phyloP scores from a whole-genome alignment of 2,329 filamentous ascomycete species.

The Cordyceps farinosa region DNA sequence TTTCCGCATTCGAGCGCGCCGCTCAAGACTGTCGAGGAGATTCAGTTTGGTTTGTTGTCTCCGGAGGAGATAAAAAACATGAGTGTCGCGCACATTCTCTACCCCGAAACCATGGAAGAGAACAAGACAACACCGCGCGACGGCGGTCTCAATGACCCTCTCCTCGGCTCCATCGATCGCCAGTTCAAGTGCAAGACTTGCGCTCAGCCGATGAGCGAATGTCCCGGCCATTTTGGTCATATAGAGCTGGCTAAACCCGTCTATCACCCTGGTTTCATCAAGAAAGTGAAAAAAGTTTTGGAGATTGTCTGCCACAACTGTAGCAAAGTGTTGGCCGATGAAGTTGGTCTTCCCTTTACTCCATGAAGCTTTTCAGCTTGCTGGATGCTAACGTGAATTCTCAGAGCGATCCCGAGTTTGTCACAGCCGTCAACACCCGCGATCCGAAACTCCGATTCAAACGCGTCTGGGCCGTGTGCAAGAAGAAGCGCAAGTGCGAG shows the following conservation, averaged over 20 bases:
- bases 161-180: slow-evolving; percentile 92
- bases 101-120: slow-evolving; percentile 99
- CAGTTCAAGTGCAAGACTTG: slow-evolving; percentile 96
- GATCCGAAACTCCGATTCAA: slow-evolving; percentile 95
- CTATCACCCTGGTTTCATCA: slow-evolving; percentile 93
- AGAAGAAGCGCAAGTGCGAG: slow-evolving; percentile 81
- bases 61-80: slow-evolving; percentile 99
- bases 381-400: slow-evolving; percentile 58
- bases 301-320: slow-evolving; percentile 99
- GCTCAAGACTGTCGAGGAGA: slow-evolving; percentile 96
- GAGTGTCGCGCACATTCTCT: slow-evolving; percentile 94
- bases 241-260: slow-evolving; percentile 97
- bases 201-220: slow-evolving; percentile 91
- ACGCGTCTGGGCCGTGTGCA: slow-evolving; percentile 86
- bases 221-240: slow-evolving; percentile 96
- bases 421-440: slow-evolving; percentile 74
- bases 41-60: slow-evolving; percentile 96
- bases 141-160: slow-evolving; percentile 89
- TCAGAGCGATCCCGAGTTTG: slow-evolving; percentile 81
- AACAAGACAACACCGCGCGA: slow-evolving; percentile 85
- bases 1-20: slow-evolving; percentile 92
- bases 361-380: slow-evolving; percentile 50
- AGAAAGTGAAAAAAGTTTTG: slow-evolving; percentile 98
- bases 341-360: slow-evolving; percentile 74
- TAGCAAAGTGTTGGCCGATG: slow-evolving; percentile 94